phyloP scores from a whole-genome alignment of 2,329 filamentous ascomycete genomes.

The Fusarium stilboides region DNA sequence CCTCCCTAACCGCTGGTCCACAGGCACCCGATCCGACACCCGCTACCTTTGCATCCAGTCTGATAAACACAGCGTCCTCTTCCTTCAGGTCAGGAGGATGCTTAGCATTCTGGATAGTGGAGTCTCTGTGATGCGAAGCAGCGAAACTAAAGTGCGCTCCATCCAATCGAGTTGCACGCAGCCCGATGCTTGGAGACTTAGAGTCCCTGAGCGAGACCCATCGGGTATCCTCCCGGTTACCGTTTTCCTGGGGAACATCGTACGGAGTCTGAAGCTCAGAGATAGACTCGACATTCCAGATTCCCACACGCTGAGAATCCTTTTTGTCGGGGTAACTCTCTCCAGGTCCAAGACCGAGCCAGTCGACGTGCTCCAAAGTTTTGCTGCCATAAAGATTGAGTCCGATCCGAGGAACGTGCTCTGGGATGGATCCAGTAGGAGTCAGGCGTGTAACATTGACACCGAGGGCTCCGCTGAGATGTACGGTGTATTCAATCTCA shows the following conservation, averaged over 20 bases:
- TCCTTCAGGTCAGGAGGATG: constrained; percentile 75
- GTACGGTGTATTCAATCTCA: constrained; percentile 67
- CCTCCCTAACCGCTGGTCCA: constrained; percentile 63
- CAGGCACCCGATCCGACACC: constrained; percentile 66
- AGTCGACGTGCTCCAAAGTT: constrained; percentile 64
- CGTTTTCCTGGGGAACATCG: constrained; percentile 78
- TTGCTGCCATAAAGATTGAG: constrained; percentile 68
- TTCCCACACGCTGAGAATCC: constrained; percentile 66
- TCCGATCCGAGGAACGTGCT: constrained; percentile 73
- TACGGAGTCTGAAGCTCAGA: constrained; percentile 70
- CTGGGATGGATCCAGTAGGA: constrained; percentile 65
- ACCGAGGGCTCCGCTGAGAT: constrained; percentile 59
- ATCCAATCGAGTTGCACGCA: constrained; percentile 42
- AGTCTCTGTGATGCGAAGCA: constrained; percentile 67
- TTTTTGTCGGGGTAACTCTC: constrained; percentile 77
- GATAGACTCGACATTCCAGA: constrained; percentile 60
- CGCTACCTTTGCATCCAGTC: constrained; percentile 63
- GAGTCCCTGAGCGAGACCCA: constrained; percentile 64
- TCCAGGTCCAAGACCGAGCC: constrained; percentile 75
- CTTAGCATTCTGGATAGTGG: constrained; percentile 69
- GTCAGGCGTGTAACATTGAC: constrained; percentile 62
- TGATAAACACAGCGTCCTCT: constrained; percentile 61
- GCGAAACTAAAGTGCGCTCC: constrained; percentile 65
- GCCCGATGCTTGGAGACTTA: constrained; percentile 28
- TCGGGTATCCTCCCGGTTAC: constrained; percentile 73